These are phyloP conservation scores for Luffa aegyptiaca DNA, from an alignment of 306 rosid genomes.

Conservation along the genomic window DNA sequence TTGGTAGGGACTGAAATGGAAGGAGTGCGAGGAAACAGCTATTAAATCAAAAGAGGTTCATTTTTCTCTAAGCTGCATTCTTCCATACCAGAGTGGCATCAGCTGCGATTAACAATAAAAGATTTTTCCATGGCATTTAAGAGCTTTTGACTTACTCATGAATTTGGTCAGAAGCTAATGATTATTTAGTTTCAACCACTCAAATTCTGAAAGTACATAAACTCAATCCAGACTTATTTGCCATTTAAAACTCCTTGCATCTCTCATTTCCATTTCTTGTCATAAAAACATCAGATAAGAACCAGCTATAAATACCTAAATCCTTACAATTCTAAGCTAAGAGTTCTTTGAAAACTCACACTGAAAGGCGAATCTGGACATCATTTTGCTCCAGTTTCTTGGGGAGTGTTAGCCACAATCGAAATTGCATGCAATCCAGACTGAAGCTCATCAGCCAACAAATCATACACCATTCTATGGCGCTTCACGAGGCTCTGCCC, in stretches of 20 bases:
- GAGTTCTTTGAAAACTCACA: background rate
- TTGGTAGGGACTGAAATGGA: background rate
- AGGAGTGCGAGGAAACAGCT: background rate
- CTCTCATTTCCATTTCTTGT: background rate
- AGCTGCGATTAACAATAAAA: background rate
- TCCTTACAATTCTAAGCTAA: background rate
- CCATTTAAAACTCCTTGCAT: background rate
- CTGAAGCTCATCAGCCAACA: slow-evolving; percentile 46
- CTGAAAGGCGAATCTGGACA: background rate
- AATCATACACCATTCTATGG: slow-evolving; percentile 52
- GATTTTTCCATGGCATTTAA: background rate
- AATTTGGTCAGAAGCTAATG: background rate
- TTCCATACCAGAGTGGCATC: background rate
- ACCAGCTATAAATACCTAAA: background rate
- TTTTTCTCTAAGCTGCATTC: background rate
- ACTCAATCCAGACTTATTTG: background rate
- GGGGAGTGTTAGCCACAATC: slow-evolving; percentile 47
- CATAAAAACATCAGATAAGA: background rate
- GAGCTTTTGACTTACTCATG: background rate
- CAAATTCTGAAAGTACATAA: background rate
- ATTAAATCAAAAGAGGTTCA: background rate
- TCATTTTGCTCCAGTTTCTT: slow-evolving; percentile 17
- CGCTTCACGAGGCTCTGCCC: slow-evolving; percentile 58
- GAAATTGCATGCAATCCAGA: slow-evolving; percentile 58
- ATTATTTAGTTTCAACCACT: background rate